Percentiles rank a stretch among this genome's conserved stretches.
Evolutionary conservation across 2,329 filamentous ascomycete species (phyloP).

Genomic region (Cytospora chrysosperma): DNA sequence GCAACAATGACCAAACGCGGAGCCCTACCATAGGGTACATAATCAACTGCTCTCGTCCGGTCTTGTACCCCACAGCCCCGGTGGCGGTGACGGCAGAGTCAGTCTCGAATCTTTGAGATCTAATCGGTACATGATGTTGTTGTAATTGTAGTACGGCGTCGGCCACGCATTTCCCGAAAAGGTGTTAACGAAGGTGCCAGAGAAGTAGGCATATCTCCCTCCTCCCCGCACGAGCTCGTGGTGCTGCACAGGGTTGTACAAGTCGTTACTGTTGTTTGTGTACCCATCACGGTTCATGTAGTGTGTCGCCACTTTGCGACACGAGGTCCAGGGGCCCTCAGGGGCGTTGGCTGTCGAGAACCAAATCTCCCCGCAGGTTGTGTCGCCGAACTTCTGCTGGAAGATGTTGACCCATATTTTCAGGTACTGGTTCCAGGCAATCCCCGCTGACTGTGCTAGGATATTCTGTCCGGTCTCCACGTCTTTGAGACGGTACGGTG

Average conservation of each 20-base stretch:
- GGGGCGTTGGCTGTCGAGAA: slow-evolving; percentile 16
- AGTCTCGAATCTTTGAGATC: slow-evolving; percentile 16
- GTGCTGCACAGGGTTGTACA: slow-evolving; percentile 24
- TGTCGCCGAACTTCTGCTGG: slow-evolving; percentile 20
- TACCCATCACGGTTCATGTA: slow-evolving; percentile 18
- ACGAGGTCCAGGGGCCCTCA: slow-evolving; percentile 19
- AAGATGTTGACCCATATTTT: slow-evolving; percentile 21
- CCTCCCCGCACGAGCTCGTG: slow-evolving; percentile 18
- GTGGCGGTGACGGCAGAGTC: slow-evolving; percentile 4
- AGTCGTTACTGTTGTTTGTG: slow-evolving; percentile 18
- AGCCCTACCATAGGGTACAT: too few relatives aligned
- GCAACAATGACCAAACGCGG: too few relatives aligned
- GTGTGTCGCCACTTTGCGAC: slow-evolving; percentile 22
- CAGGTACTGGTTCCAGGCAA: slow-evolving; percentile 23
- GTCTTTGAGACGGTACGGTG: slow-evolving; percentile 16
- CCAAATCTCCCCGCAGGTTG: slow-evolving; percentile 20
- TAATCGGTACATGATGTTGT: slow-evolving; percentile 25
- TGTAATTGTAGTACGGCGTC: slow-evolving; percentile 24
- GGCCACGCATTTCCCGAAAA: slow-evolving; percentile 22
- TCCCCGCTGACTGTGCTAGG: slow-evolving; percentile 12
- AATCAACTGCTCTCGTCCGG: slow-evolving; percentile 2
- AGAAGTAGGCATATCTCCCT: slow-evolving; percentile 21
- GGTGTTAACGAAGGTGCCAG: slow-evolving; percentile 21
- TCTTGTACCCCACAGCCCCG: slow-evolving; percentile 14
- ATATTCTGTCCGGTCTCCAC: slow-evolving; percentile 14